Percentiles rank a stretch among this genome's conserved stretches.
Evolutionary conservation across 805 yeast species (phyloP).

Genomic region (Blastobotrys muscicola): DNA sequence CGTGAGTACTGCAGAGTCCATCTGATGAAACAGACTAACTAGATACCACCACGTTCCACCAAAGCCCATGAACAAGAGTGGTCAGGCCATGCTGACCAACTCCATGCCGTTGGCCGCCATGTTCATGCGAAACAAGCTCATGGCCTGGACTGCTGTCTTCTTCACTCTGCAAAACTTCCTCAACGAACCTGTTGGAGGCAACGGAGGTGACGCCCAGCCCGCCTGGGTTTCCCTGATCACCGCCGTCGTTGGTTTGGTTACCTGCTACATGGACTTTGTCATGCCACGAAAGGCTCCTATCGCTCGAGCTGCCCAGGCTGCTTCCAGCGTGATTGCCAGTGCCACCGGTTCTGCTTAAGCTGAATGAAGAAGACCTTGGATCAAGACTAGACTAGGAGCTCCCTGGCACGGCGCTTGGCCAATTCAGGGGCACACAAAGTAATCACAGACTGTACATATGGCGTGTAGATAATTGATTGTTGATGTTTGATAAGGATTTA

Average conservation of each 20-base stretch:
- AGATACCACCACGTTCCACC: constrained; percentile 14
- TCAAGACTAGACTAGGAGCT: too few species aligned
- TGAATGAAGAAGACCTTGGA: too few species aligned
- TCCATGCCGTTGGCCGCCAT: constrained; percentile 31
- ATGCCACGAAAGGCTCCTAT: constrained; percentile 15
- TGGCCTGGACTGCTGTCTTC: constrained; percentile 31
- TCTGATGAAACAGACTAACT: constrained; percentile 12
- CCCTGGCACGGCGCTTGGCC: too few species aligned
- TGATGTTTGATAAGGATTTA: too few species aligned
- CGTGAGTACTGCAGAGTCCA: constrained; percentile 18
- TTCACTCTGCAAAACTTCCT: constrained; percentile 26
- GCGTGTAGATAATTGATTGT: too few species aligned
- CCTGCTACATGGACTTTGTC: constrained; percentile 28
- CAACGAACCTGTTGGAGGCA: constrained; percentile 21
- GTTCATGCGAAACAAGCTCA: constrained; percentile 29
- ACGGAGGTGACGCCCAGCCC: constrained; percentile 14
- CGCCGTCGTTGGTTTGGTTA: constrained; percentile 24
- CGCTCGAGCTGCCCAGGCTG: neutral
- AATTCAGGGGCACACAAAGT: too few species aligned
- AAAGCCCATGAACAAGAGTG: constrained; percentile 11
- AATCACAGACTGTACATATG: too few species aligned
- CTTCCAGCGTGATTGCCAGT: too few species aligned
- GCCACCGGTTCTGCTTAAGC: too few species aligned
- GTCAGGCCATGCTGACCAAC: constrained; percentile 16
- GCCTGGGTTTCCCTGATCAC: constrained; percentile 24